Evolutionary conservation across 352 stramenopile genomes (phyloP).

Genomic region (Thalassiosira pacifica): DNA sequence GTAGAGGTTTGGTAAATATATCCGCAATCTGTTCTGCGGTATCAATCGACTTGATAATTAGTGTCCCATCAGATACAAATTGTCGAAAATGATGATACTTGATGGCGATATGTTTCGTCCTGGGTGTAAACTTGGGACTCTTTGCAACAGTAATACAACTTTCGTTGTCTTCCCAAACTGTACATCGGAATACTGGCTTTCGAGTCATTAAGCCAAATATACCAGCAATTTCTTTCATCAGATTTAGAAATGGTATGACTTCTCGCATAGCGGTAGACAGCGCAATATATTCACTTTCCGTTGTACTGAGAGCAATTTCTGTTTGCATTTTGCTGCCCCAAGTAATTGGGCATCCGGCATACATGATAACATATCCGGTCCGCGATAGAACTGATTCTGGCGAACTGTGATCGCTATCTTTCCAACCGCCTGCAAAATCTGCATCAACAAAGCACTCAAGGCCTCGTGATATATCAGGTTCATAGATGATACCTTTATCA

Average conservation of each 20-base stretch:
- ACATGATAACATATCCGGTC: neutral
- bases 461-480: slow-evolving; percentile 22
- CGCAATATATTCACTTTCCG: neutral
- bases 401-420: neutral
- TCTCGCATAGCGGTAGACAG: neutral
- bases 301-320: neutral
- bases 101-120: neutral
- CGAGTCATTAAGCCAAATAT: neutral
- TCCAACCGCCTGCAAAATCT: slow-evolving; percentile 63
- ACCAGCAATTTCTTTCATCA: neutral
- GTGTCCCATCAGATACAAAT: neutral
- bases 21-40: neutral
- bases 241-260: neutral
- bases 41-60: neutral
- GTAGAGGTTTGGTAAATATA: neutral
- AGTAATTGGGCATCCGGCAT: neutral
- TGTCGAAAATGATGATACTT: neutral
- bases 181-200: neutral
- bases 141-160: neutral
- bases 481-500: slow-evolving; percentile 55
- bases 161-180: neutral
- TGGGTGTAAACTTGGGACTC: neutral
- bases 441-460: slow-evolving; percentile 67
- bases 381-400: neutral
- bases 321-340: neutral